Evolutionary conservation across 345 rosid genomes (phyloP), one percentile per base, ranked within the genome.

Genomic region (Streptanthus diversifolius): DNA sequence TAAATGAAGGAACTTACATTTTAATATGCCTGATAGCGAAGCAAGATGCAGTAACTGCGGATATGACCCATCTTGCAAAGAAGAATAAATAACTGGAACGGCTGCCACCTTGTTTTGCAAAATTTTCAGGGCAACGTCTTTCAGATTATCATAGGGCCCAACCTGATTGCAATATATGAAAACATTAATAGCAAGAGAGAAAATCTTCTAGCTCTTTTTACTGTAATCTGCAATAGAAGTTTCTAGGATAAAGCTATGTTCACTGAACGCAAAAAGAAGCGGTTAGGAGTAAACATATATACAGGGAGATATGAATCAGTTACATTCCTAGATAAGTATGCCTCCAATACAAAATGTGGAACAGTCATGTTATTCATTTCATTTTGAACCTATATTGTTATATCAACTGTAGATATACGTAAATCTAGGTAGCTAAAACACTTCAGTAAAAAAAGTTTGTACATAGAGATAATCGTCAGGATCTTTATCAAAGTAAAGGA

Each of bases 11-110:
- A 24, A 12, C 88, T 82, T 81, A 95, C 99, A 85, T 83, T 88
- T 92, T 70, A 95, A 79, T 77, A 95, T 87, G 77, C 93, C 97
- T 58, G 98, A 86, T 62, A 95, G 84, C 7, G 99, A 87, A 74
- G 99, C 97, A 81, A 95, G 91, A 77, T 92, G 90, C 62, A 95
- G 84, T 58, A 95, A 83, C 84, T 86, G 91, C 0, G 93, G 97
- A 79, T 80, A 80, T 70, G 92, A 79, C 77, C 86, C 90, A 73
- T 83, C 95, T 45, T 27, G 81, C 37, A 84, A 66, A 14, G 81
- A 76, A 44, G 92, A 82, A 81, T 84, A 76, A 36, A 85, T 79
- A 77, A 95, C 80, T 22, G 98, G 98, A 83, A 92, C 82, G 0
- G 86, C 86, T 9, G 99, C 86, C 72, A 95, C 88, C 51, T 83